These are phyloP conservation scores for Saccharomyces hybrid DNA, from an alignment of 1,139 yeast genomes.

Conservation along the genomic window DNA sequence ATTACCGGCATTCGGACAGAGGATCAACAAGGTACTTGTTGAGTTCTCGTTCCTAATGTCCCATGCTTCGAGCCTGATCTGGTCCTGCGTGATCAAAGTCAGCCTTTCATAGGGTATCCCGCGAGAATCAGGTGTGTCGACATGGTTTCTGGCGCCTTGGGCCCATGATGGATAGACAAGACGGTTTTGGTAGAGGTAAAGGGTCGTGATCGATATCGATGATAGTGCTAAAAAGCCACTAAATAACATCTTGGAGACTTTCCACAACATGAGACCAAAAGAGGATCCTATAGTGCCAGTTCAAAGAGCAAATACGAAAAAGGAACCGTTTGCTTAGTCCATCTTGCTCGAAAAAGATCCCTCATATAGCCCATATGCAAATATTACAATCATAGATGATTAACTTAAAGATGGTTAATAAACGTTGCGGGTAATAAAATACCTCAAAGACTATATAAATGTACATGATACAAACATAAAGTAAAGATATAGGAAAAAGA, in stretches of 20 bases:
- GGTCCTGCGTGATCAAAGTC: slow-evolving; percentile 59
- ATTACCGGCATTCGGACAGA: slow-evolving; percentile 94
- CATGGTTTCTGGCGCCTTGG: slow-evolving; percentile 67
- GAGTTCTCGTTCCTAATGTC: slow-evolving; percentile 39
- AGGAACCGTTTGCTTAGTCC: not conserved
- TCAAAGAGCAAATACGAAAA: not conserved
- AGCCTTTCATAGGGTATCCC: slow-evolving; percentile 64
- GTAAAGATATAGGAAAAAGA: not conserved
- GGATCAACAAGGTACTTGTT: slow-evolving; percentile 59
- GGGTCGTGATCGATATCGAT: slow-evolving; percentile 41
- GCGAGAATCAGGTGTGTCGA: slow-evolving; percentile 71
- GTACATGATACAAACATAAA: not conserved
- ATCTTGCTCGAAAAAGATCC: not conserved
- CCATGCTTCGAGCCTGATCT: slow-evolving; percentile 45
- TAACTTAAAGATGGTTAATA: not conserved
- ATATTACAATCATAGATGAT: not conserved
- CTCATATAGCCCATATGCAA: not conserved
- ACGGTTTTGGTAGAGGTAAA: slow-evolving; percentile 59
- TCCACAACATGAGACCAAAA: slow-evolving; percentile 9
- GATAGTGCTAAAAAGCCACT: slow-evolving; percentile 28
- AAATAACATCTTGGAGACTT: slow-evolving; percentile 26
- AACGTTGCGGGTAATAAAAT: not conserved
- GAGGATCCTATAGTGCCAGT: not conserved
- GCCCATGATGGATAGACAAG: slow-evolving; percentile 77
- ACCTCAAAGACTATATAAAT: not conserved